Conservation (phyloP, 805 yeast species). For the Candida ascalaphidarum region DNA sequence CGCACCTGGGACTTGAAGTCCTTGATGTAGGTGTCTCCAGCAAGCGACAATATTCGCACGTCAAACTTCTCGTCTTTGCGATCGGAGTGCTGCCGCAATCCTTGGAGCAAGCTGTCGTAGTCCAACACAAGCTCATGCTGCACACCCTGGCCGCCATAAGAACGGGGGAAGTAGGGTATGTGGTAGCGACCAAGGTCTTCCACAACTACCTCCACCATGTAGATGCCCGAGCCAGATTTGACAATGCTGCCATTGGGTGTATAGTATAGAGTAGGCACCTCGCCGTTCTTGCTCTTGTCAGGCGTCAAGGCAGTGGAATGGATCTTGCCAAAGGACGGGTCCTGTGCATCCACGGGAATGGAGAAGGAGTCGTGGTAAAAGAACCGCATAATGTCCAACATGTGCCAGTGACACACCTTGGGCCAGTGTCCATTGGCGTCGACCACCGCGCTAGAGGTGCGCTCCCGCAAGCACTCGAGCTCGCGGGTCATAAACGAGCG, state of each 20-base stretch:
- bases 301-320: constrained; percentile 22
- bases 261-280: constrained; percentile 15
- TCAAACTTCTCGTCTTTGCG: constrained; percentile 27
- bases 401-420: constrained; percentile 83
- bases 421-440: constrained; percentile 36
- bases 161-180: constrained; percentile 51
- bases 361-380: constrained; percentile 75
- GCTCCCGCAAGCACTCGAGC: constrained; percentile 44
- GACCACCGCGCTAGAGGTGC: constrained; percentile 32
- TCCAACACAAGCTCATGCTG: constrained; percentile 43
- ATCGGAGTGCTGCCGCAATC: constrained; percentile 16
- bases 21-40: constrained; percentile 51
- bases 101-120: constrained; percentile 29
- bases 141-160: constrained; percentile 54
- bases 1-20: constrained; percentile 32
- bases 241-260: constrained; percentile 22
- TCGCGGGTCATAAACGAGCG: constrained; percentile 77
- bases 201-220: constrained; percentile 59
- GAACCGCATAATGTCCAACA: constrained; percentile 70
- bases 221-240: constrained; percentile 59
- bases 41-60: constrained; percentile 49
- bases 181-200: constrained; percentile 49
- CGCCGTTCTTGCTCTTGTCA: constrained; percentile 6
- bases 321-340: constrained; percentile 26
- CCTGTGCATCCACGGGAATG: constrained; percentile 54